Evolutionary conservation across 192 early-diverging fungal genomes (phyloP), one percentile per base, ranked within the genome.

Genomic region (Coemansia reversa): DNA sequence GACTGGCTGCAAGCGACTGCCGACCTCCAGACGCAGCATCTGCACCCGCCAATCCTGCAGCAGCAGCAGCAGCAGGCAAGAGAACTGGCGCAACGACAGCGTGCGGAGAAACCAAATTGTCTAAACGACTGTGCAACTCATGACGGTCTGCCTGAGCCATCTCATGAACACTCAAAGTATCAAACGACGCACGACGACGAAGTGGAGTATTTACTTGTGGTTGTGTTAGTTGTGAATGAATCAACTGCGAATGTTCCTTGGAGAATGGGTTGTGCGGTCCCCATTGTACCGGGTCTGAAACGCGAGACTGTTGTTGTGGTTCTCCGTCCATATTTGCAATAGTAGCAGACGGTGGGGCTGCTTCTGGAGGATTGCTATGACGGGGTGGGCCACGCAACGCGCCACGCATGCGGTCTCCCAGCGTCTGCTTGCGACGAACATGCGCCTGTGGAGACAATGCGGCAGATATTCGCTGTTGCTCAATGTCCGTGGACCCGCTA

Each of bases 401-500:
- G 0, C 66, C 69, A 48, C 78, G 78, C 3, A 81, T 58, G 0
- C 78, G 65, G 1, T 71, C 73, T 11, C 33, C 66, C 47, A 81
- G 62, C 12, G 78, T 72, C 25, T 30, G 42, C 54, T 81, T 81
- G 55, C 78, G 68, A 2, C 66, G 69, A 24, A 81, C 53, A 49
- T 81, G 72, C 30, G 72, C 78, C 7, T 63, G 58, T 1, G 78
- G 73, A 9, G 78, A 75, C 30, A 81, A 47, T 7, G 78, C 69
- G 0, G 62, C 63, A 4, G 73, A 53, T 9, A 81, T 75, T 24
- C 54, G 62, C 12, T 66, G 62, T 57, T 81, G 66, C 69, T 81
- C 78, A 14, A 75, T 63, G 12, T 75, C 63, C 0, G 78, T 81
- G 18, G 78, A 81, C 4, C 73, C 78, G 60, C 70, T 75, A 58